phyloP scores from a whole-genome alignment of 192 early-diverging fungal genomes.

The Umbelopsis vinacea region DNA sequence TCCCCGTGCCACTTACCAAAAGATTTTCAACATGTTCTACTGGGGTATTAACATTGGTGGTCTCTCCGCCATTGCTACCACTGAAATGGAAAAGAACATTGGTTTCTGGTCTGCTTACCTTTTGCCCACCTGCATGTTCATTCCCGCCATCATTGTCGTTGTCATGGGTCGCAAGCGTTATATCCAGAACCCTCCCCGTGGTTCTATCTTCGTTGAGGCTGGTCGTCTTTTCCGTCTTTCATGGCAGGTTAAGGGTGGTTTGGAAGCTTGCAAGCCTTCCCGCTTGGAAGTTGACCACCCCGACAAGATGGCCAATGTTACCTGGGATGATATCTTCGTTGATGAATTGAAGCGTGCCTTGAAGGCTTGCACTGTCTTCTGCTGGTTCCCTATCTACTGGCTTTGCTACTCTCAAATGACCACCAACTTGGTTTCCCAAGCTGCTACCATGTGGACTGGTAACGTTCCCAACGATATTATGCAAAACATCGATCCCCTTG shows the following conservation, averaged over 20 bases:
- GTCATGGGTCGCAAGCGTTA: slow-evolving; percentile 55
- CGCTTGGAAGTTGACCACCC: slow-evolving; percentile 40
- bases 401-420: slow-evolving; percentile 68
- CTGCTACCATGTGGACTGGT: slow-evolving; percentile 58
- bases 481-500: slow-evolving; percentile 69
- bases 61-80: slow-evolving; percentile 61
- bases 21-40: slow-evolving; percentile 87
- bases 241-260: slow-evolving; percentile 44
- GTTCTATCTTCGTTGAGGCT: slow-evolving; percentile 61
- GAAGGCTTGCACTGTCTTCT: slow-evolving; percentile 70
- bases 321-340: slow-evolving; percentile 77
- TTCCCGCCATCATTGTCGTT: slow-evolving; percentile 55
- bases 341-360: slow-evolving; percentile 65
- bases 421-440: slow-evolving; percentile 66
- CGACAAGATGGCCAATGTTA: slow-evolving; percentile 33
- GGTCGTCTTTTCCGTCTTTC: slow-evolving; percentile 47
- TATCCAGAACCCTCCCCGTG: slow-evolving; percentile 58
- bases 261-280: slow-evolving; percentile 69
- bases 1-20: slow-evolving; percentile 70
- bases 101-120: slow-evolving; percentile 64
- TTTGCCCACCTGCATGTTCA: slow-evolving; percentile 59
- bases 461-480: slow-evolving; percentile 70
- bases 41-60: slow-evolving; percentile 74
- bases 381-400: slow-evolving; percentile 79
- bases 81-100: slow-evolving; percentile 61